Evolutionary conservation across 2,329 filamentous ascomycete genomes (phyloP).

Genomic region (Aspergillus japonicus): DNA sequence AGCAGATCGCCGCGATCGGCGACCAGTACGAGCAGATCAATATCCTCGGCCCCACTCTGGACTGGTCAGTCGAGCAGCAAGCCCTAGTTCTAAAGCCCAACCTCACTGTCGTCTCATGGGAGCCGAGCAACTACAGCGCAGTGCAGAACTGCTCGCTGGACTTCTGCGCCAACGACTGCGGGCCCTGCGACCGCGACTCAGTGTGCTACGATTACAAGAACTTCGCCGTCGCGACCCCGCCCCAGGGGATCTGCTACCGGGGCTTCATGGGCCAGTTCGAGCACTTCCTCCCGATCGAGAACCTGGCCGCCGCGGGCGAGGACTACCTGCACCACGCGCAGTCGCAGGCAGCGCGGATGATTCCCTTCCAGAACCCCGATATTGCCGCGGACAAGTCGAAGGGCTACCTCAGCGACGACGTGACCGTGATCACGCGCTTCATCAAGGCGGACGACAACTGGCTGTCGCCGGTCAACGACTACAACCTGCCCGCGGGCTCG

Average conservation of each 20-base stretch:
- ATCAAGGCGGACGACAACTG: conserved; percentile 22
- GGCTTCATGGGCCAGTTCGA: conserved; percentile 23
- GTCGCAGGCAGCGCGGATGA: not conserved
- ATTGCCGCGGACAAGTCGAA: no score
- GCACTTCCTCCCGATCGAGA: conserved; percentile 23
- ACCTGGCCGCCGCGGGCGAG: conserved; percentile 12
- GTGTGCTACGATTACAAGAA: conserved; percentile 23
- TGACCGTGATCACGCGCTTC: conserved; percentile 17
- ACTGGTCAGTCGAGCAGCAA: conserved; percentile 16
- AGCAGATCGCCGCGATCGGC: conserved; percentile 11
- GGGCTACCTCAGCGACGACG: conserved; percentile 9
- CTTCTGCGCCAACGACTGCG: conserved; percentile 24
- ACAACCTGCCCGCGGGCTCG: conserved; percentile 15
- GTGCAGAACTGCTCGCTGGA: conserved; percentile 20
- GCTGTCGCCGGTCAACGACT: conserved; percentile 22
- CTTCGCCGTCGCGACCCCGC: conserved; percentile 16
- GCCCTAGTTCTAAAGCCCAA: conserved; percentile 13
- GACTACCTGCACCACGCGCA: conserved; percentile 19
- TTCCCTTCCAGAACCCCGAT: conserved; percentile 7
- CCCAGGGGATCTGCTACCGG: conserved; percentile 17
- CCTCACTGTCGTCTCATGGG: conserved; percentile 16
- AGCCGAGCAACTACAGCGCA: conserved; percentile 18
- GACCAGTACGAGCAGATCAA: conserved; percentile 18
- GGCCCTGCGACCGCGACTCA: conserved; percentile 20
- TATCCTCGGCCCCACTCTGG: conserved; percentile 15